phyloP scores from a whole-genome alignment of 2,329 filamentous ascomycete genomes.

The Exophiala dermatitidis region DNA sequence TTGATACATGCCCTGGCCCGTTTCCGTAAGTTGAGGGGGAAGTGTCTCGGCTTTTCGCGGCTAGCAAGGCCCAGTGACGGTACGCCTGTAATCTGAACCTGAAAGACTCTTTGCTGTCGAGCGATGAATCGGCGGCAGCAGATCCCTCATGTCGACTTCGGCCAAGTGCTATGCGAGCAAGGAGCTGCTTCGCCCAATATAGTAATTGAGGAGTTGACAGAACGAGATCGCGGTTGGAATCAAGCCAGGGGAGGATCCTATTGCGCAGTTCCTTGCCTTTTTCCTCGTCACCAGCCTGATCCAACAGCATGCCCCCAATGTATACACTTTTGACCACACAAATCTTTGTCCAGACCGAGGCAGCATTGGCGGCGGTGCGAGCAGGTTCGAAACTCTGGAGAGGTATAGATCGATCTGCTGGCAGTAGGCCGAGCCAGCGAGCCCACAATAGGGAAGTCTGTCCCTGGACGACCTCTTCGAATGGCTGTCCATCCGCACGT shows the following conservation, averaged over 20 bases:
- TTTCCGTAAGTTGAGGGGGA: constrained; percentile 21
- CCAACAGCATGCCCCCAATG: constrained; percentile 56
- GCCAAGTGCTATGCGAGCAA: constrained; percentile 68
- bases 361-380: constrained; percentile 16
- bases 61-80: constrained; percentile 36
- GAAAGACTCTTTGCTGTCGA: constrained; percentile 1
- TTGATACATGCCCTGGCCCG: constrained; percentile 32
- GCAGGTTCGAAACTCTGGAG: constrained; percentile 12
- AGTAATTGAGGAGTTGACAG: constrained; percentile 58
- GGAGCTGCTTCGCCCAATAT: constrained; percentile 70
- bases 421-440: constrained; percentile 12
- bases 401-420: constrained; percentile 19
- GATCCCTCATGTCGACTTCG: constrained; percentile 32
- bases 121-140: not conserved
- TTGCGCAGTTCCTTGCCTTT: constrained; percentile 62
- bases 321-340: constrained; percentile 74
- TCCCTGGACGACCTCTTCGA: constrained; percentile 64
- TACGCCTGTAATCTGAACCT: constrained; percentile 43
- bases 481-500: constrained; percentile 25
- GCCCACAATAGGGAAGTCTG: constrained; percentile 69
- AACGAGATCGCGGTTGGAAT: constrained; percentile 30
- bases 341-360: constrained; percentile 68
- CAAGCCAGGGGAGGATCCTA: constrained; percentile 57
- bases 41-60: constrained; percentile 14
- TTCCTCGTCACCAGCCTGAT: constrained; percentile 12